These are phyloP conservation scores for Astragalus glycyphyllos DNA, from an alignment of 306 rosid genomes.

Conservation along the genomic window DNA sequence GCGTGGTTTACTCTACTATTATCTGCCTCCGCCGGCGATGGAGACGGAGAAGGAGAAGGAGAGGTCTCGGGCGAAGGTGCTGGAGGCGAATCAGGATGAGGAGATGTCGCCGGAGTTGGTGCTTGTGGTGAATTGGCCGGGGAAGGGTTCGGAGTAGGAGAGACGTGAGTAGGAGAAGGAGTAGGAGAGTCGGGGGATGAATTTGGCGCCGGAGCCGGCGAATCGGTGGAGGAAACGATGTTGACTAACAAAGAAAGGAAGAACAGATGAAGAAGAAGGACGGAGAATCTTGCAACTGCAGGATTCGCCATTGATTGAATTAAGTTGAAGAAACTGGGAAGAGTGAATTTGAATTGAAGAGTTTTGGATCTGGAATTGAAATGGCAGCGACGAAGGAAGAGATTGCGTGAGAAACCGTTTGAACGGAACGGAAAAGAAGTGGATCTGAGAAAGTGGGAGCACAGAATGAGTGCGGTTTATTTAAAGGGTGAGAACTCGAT, in stretches of 20 bases:
- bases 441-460: slow-evolving; percentile 49
- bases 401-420: slow-evolving; percentile 25
- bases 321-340: background rate
- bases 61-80: slow-evolving; percentile 39
- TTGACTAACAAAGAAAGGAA: slow-evolving; percentile 40
- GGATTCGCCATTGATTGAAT: slow-evolving; percentile 54
- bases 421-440: slow-evolving; percentile 26
- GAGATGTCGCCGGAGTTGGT: slow-evolving; percentile 29
- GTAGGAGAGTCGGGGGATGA: slow-evolving; percentile 38
- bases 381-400: slow-evolving; percentile 5
- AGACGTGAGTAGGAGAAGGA: slow-evolving; percentile 23
- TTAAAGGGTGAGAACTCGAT: slow-evolving; percentile 33
- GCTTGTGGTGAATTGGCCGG: slow-evolving; percentile 39
- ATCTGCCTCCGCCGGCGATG: slow-evolving; percentile 29
- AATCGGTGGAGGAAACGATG: slow-evolving; percentile 37
- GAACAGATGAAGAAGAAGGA: slow-evolving; percentile 40
- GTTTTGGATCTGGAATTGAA: slow-evolving; percentile 53
- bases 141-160: slow-evolving; percentile 39
- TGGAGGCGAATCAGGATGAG: slow-evolving; percentile 40
- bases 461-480: slow-evolving; percentile 35
- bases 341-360: slow-evolving; percentile 21
- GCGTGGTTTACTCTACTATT: slow-evolving; percentile 28
- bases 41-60: slow-evolving; percentile 16
- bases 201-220: slow-evolving; percentile 47
- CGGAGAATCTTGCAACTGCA: slow-evolving; percentile 34